Conservation (phyloP, 306 rosid species). For the Trichosanthes truncata region DNA sequence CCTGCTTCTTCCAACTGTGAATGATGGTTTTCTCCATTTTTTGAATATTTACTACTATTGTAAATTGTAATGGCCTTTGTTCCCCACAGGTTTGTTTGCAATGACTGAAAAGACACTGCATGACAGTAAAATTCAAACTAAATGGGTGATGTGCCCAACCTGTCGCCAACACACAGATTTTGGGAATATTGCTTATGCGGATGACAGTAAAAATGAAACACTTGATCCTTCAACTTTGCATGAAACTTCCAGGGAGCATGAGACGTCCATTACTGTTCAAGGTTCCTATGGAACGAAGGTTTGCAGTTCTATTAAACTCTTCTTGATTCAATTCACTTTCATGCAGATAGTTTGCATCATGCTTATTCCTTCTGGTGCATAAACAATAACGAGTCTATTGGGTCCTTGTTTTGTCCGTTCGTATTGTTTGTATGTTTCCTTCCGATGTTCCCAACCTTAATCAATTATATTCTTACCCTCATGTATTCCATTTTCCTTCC, state of each 20-base stretch:
- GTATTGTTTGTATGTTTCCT: not conserved
- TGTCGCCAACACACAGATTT: constrained; percentile 86
- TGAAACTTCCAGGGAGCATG: constrained; percentile 39
- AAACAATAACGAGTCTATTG: not conserved
- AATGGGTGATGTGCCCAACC: constrained; percentile 94
- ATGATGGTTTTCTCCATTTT: not conserved
- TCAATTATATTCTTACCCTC: not conserved
- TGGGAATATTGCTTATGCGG: constrained; percentile 82
- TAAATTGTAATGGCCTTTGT: not conserved
- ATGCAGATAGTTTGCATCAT: not conserved
- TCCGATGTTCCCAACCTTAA: not conserved
- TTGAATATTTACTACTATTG: not conserved
- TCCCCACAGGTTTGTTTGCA: constrained; percentile 70
- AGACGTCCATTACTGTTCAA: constrained; percentile 49
- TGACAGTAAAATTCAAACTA: constrained; percentile 36
- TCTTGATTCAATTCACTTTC: not conserved
- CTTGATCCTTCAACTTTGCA: constrained; percentile 31
- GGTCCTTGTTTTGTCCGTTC: not conserved
- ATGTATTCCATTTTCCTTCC: not conserved
- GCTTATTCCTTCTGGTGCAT: not conserved
- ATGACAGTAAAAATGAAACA: constrained; percentile 48
- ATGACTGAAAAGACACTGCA: constrained; percentile 55
- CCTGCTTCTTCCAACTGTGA: not conserved
- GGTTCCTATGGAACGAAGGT: constrained; percentile 99
- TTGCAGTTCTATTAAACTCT: not conserved